Evolutionary conservation across 2,329 filamentous ascomycete species (phyloP), one percentile per base, ranked within the genome.

Genomic region (Penicillium nordicum): DNA sequence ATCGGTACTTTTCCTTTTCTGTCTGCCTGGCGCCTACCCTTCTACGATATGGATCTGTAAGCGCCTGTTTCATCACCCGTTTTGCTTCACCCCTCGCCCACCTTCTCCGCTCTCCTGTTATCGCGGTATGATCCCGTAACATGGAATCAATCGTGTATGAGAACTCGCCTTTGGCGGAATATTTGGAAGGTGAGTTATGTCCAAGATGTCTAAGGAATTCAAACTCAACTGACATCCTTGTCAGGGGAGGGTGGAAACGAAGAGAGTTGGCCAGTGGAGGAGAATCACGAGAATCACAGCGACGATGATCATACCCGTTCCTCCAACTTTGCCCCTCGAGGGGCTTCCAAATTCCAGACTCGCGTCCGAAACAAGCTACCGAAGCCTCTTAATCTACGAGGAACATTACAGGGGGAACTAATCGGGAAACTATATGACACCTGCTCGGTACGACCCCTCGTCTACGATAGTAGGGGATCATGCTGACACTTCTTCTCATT

Each of bases 91-190:
- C 53, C 44, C 45, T 59, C 58, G 48, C 49, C 55, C 52, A 34
- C 57, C 52, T 30, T 55, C 55, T 64, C 63, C 63, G 45, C 53
- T 55, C 48, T 57, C 50, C 37, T 55, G 40, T 46, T 45, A 32
- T 48, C 45, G 38, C 66, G 69, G 69, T 64, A 72, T 74, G 72
- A 65, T 62, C 61, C 57, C 57, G 58, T 63, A 75, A 67, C 74
- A 94, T 97, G 92, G 92, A 96, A 83, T 86, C 89, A 69, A 82
- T 96, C 68, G 85, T 96, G 67, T 89, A 89, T 77, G 85, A 94
- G 78, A 87, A 92, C 78, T 89, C 90, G 72, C 92, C 92, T 67
- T 82, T 97, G 76, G 92, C 91, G 72, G 86, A 89, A 69, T 94
- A 94, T 78, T 85, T 97, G 67, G 88, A 92, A 85, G 92, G 92